Conservation (phyloP, 768 basidiomycete genomes). For the Lentinula edodes region DNA sequence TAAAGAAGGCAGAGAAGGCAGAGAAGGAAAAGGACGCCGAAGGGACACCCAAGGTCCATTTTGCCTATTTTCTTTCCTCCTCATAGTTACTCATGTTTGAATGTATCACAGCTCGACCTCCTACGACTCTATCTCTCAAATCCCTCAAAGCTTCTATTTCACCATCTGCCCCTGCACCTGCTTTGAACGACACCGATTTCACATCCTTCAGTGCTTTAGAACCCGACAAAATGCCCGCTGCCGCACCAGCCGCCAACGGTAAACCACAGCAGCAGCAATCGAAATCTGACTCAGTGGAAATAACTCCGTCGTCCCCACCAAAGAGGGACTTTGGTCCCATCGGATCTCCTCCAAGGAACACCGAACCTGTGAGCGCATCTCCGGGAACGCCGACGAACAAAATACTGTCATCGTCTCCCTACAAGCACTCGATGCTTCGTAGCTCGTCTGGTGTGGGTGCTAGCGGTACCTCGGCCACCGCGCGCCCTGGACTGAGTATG, state of each 20-base stretch:
- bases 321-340: constrained; percentile 77
- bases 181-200: constrained; percentile 72
- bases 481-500: constrained; percentile 40
- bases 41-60: constrained; percentile 31
- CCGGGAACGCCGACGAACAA: constrained; percentile 47
- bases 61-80: constrained; percentile 29
- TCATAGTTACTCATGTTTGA: constrained; percentile 15
- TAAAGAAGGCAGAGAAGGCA: constrained; percentile 18
- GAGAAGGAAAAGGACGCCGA: constrained; percentile 23
- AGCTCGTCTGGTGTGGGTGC: constrained; percentile 36
- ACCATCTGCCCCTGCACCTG: constrained; percentile 75
- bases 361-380: constrained; percentile 35
- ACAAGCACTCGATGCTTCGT: constrained; percentile 28
- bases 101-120: constrained; percentile 35
- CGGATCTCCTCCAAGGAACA: constrained; percentile 62
- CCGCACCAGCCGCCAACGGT: constrained; percentile 31
- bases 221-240: constrained; percentile 37
- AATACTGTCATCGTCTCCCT: constrained; percentile 57
- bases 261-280: neutral
- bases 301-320: constrained; percentile 36
- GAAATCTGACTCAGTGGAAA: constrained; percentile 16
- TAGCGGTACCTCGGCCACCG: constrained; percentile 37
- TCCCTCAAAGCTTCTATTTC: constrained; percentile 68
- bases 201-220: constrained; percentile 63
- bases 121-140: constrained; percentile 57